A percentile compares a stretch with the other conserved stretches of the same genome.
Evolutionary conservation across 768 basidiomycete species (phyloP).

Genomic region (Trametes meyenii): DNA sequence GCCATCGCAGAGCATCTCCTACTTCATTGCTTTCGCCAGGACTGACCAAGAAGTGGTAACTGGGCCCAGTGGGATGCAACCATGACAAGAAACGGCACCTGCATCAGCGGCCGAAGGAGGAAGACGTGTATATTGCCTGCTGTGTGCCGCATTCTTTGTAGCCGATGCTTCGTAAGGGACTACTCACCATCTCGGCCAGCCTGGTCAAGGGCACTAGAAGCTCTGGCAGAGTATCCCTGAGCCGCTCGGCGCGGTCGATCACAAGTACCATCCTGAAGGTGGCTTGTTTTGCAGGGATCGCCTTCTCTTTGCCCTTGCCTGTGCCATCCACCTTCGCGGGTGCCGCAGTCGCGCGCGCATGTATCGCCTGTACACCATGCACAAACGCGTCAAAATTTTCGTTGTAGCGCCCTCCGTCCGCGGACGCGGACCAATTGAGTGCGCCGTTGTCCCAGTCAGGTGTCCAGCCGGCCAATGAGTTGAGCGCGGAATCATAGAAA

Average conservation of each 20-base stretch:
- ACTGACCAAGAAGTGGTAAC: too few species aligned
- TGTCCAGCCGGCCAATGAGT: conserved; percentile 57
- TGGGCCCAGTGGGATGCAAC: too few species aligned
- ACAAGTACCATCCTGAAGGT: conserved; percentile 56
- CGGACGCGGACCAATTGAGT: conserved; percentile 50
- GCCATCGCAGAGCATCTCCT: too few species aligned
- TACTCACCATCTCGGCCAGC: conserved; percentile 67
- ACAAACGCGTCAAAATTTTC: conserved; percentile 70
- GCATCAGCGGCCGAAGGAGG: not conserved
- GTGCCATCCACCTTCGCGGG: conserved; percentile 9
- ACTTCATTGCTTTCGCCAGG: too few species aligned
- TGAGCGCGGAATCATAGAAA: conserved; percentile 68
- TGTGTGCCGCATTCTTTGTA: not conserved
- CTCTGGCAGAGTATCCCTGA: conserved; percentile 64
- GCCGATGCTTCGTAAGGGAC: not conserved
- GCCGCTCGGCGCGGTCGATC: conserved; percentile 67
- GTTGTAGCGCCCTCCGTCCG: conserved; percentile 52
- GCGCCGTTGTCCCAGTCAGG: conserved; percentile 65
- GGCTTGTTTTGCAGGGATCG: conserved; percentile 26
- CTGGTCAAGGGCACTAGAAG: conserved; percentile 71
- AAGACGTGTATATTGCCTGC: not conserved
- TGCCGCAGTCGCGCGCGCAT: not conserved
- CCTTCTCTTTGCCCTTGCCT: conserved; percentile 38
- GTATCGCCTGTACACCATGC: conserved; percentile 56
- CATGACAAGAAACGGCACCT: not conserved